Percentiles rank a stretch among this genome's conserved stretches.
phyloP scores from a whole-genome alignment of 116 monocot genomes.

The Cymodocea nodosa region DNA sequence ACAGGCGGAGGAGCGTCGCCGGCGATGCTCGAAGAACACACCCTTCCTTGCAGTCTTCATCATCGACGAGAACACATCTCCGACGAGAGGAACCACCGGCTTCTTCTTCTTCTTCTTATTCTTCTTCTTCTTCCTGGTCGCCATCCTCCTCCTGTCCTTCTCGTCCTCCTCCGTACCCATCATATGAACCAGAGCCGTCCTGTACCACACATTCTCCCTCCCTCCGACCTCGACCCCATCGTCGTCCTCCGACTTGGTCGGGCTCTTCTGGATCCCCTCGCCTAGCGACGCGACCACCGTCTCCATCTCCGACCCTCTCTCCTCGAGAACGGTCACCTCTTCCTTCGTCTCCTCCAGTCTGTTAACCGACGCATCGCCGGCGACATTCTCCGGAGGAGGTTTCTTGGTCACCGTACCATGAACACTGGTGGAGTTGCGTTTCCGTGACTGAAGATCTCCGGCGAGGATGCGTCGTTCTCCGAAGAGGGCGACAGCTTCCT shows the following conservation, averaged over 20 bases:
- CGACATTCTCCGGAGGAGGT: too few relatives aligned
- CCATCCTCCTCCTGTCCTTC: slow-evolving; percentile 19
- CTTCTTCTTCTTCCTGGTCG: slow-evolving; percentile 13
- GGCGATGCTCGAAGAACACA: slow-evolving; percentile 1
- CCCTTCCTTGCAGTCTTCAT: slow-evolving; percentile 41
- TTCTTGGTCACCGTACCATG: neutral
- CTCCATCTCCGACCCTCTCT: slow-evolving; percentile 50
- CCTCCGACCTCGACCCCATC: slow-evolving; percentile 2
- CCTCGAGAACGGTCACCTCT: slow-evolving; percentile 49
- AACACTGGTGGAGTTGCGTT: slow-evolving; percentile 7
- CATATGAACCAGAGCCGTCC: too few relatives aligned
- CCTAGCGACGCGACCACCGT: slow-evolving; percentile 40
- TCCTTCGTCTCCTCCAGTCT: slow-evolving; percentile 47
- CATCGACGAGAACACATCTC: slow-evolving; percentile 20
- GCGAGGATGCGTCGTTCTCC: slow-evolving; percentile 48
- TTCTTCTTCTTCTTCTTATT: slow-evolving; percentile 34
- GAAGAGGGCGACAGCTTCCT: slow-evolving; percentile 68
- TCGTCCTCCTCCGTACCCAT: slow-evolving; percentile 17
- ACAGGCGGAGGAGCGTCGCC: neutral
- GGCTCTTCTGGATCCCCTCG: slow-evolving; percentile 37
- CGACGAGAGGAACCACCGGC: slow-evolving; percentile 75
- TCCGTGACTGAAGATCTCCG: slow-evolving; percentile 19
- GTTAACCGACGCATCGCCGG: slow-evolving; percentile 28
- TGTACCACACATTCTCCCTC: too few relatives aligned
- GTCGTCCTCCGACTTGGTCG: slow-evolving; percentile 26